Conservation (phyloP, 106 monocot genomes). For the Apostasia shenzhenica region DNA sequence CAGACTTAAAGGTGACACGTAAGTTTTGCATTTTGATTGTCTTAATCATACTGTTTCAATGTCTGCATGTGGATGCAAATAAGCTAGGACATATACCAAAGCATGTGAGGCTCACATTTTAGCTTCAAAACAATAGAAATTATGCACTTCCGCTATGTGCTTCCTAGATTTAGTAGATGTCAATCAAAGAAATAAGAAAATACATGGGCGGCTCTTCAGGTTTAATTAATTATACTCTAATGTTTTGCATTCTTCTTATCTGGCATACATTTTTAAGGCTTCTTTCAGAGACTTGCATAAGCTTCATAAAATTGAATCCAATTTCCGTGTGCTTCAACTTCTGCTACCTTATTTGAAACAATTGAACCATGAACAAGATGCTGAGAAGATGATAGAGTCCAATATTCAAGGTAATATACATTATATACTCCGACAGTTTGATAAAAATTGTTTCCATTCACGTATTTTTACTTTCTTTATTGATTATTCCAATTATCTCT, state of each 20-base stretch:
- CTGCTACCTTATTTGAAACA: conserved; percentile 28
- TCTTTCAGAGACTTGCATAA: neutral
- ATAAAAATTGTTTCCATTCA: neutral
- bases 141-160: too few species aligned
- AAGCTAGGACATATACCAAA: too few species aligned
- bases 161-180: too few species aligned
- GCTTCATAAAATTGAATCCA: conserved; percentile 14
- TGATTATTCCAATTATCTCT: neutral
- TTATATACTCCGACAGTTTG: neutral
- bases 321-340: conserved; percentile 11
- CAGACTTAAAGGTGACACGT: too few species aligned
- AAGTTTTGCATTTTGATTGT: too few species aligned
- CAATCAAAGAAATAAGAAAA: neutral
- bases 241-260: neutral
- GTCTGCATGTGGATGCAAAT: too few species aligned
- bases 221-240: neutral
- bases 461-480: neutral
- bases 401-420: conserved; percentile 40
- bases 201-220: neutral
- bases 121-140: too few species aligned
- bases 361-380: conserved; percentile 20
- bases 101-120: too few species aligned
- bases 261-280: neutral
- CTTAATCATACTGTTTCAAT: too few species aligned
- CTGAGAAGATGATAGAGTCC: conserved; percentile 42